These are phyloP conservation scores for Populus hybrid DNA, from an alignment of 441 rosid genomes.

Conservation along the genomic window DNA sequence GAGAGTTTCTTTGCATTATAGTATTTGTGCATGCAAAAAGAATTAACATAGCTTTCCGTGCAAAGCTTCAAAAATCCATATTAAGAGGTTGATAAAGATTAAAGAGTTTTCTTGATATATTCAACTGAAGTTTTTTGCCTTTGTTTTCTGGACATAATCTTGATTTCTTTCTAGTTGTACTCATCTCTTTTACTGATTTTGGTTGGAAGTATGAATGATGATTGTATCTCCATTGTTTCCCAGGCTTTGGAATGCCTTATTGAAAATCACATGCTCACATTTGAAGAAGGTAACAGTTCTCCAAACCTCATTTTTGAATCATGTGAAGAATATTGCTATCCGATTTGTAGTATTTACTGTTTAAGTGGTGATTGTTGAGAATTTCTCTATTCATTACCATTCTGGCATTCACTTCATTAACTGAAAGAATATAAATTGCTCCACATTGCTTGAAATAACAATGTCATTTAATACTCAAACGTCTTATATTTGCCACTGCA, in stretches of 20 bases:
- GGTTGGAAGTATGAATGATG: slow-evolving; percentile 14
- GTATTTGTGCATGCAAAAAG: background rate
- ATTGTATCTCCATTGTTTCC: slow-evolving; percentile 20
- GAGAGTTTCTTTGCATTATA: background rate
- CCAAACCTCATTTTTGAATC: slow-evolving; percentile 6
- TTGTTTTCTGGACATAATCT: background rate
- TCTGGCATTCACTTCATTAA: slow-evolving; percentile 5
- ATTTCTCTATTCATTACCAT: background rate
- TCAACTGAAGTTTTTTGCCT: background rate
- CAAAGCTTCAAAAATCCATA: background rate
- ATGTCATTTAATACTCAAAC: background rate
- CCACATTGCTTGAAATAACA: background rate
- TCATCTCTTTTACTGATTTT: background rate
- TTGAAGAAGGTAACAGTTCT: slow-evolving; percentile 65
- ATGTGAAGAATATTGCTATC: background rate
- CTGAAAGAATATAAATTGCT: background rate
- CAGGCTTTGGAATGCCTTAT: slow-evolving; percentile 95
- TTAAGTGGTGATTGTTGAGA: background rate
- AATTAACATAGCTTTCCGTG: slow-evolving; percentile 1
- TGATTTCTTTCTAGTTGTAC: background rate
- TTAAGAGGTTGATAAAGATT: background rate
- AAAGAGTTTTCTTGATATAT: background rate
- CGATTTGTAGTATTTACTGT: background rate
- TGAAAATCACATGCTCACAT: slow-evolving; percentile 92
- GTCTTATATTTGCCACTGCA: slow-evolving; percentile 17